Base-by-base conservation (phyloP, 495 filamentous ascomycete genomes). In the Neohortaea acidophila region DNA sequence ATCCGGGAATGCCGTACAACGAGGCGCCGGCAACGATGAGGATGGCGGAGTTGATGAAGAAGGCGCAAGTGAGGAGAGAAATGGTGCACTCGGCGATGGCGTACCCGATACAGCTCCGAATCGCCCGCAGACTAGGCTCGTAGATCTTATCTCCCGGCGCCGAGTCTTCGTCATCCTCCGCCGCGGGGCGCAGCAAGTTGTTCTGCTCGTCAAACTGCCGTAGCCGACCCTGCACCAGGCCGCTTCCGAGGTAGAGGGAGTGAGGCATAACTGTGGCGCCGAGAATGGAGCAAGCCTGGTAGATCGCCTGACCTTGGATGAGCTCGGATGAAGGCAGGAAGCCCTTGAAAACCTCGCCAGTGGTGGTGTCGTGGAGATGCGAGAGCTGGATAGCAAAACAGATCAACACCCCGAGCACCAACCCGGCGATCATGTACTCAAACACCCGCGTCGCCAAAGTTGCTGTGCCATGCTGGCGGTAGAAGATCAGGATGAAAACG, bases 231-330 rank as follows among this genome's bases (percentile, higher is more conserved):
- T 93, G 82, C 0, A 92, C 82, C 32, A 92, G 77, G 9, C 84
- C 85, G 32, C 77, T 83, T n/a, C 85, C 85, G 5, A 94, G 69
- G 50, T 84, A 93, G 21, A 94, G 68, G 33, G 77, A 82, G 57
- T 94, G 85, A 3, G 85, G 85, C 85, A 94, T 94, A 17, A 94
- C 84, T 2, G 85, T 94, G 12, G 85, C 85, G 17, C 85, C 85
- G 9, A 94, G 69, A 47, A 94, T 94, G 40, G 84, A 85, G 52
- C 85, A 93, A 38, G 82, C 79, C 58, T 89, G 81, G 60, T 87
- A 93, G 11, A 94, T 58, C 8, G 33, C 38, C 21, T 44, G 32
- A 3, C 36, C 36, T 54, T 85, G 58, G 12, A 87, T 68, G n/a
- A 92, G 64, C 9, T 76, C 70, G 26, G 69, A 62, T 4, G 79